phyloP scores from a whole-genome alignment of 805 yeast genomes.

The Candida vartiovaarae region DNA sequence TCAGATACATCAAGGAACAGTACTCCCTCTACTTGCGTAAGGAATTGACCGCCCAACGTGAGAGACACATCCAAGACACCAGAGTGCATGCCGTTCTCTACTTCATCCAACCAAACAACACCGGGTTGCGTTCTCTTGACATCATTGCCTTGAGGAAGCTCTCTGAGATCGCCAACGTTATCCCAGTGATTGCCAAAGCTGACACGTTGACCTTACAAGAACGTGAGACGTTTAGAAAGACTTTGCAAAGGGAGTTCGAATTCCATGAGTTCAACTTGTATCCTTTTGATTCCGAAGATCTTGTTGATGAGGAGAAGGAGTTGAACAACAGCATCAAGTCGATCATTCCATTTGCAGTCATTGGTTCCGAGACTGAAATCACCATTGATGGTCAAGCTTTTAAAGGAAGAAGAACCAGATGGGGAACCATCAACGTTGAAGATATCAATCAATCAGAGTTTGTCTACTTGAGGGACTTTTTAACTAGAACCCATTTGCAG shows the following conservation, averaged over 20 bases:
- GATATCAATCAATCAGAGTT: conserved; percentile 95
- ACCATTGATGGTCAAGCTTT: conserved; percentile 71
- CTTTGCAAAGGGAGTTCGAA: conserved; percentile 69
- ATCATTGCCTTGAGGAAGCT: conserved; percentile 75
- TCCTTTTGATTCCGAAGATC: conserved; percentile 71
- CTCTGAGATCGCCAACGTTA: conserved; percentile 85
- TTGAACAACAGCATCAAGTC: conserved; percentile 68
- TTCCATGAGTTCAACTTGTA: conserved; percentile 70
- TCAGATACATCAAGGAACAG: conserved; percentile 92
- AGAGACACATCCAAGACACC: conserved; percentile 71
- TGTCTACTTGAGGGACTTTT: conserved; percentile 86
- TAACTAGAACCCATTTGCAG: conserved; percentile 91
- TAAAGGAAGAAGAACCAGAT: conserved; percentile 86
- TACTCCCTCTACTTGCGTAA: conserved; percentile 85
- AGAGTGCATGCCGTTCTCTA: conserved; percentile 91
- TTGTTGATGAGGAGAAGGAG: conserved; percentile 65
- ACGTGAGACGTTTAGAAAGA: conserved; percentile 69
- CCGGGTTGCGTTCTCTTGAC: conserved; percentile 80
- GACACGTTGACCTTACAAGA: conserved; percentile 86
- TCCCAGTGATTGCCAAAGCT: conserved; percentile 92
- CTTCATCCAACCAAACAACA: conserved; percentile 83
- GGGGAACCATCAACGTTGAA: conserved; percentile 92
- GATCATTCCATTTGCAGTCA: conserved; percentile 87
- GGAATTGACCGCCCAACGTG: conserved; percentile 93
- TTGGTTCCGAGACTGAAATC: conserved; percentile 80